These are phyloP conservation scores for Globisporangium iwayamae DNA, from an alignment of 352 stramenopile species.

Conservation along the genomic window DNA sequence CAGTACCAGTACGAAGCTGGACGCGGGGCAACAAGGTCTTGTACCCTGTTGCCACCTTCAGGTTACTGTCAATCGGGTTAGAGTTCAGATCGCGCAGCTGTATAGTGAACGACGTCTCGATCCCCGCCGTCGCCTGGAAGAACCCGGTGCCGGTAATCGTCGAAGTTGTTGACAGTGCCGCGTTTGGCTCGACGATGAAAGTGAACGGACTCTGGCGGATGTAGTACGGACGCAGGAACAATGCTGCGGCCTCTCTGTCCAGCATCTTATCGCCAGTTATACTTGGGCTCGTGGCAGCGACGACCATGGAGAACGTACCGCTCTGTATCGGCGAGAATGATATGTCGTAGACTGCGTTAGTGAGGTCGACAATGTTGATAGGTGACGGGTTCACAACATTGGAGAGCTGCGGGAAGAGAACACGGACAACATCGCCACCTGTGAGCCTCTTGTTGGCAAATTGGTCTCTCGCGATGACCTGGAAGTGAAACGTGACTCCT, in stretches of 20 bases:
- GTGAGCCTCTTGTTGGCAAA: constrained; percentile 32
- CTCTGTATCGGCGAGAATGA: constrained; percentile 30
- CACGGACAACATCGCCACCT: constrained; percentile 37
- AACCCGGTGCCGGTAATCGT: constrained; percentile 35
- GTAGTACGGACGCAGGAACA: constrained; percentile 33
- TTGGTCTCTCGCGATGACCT: constrained; percentile 33
- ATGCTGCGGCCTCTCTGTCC: constrained; percentile 19
- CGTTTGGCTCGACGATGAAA: constrained; percentile 36
- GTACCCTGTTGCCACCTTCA: constrained; percentile 2
- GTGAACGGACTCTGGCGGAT: constrained; percentile 45
- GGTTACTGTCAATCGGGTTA: constrained; percentile 21
- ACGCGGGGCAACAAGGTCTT: constrained; percentile 9
- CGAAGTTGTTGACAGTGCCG: constrained; percentile 22
- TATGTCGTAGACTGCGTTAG: constrained; percentile 41
- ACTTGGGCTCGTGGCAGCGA: constrained; percentile 29
- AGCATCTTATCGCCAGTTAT: constrained; percentile 19
- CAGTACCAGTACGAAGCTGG: constrained; percentile 4
- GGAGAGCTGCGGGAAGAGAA: constrained; percentile 31
- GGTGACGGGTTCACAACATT: constrained; percentile 13
- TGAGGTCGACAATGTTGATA: constrained; percentile 25
- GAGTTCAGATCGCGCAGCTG: constrained; percentile 37
- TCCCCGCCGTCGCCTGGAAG: constrained; percentile 30
- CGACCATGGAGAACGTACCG: constrained; percentile 35
- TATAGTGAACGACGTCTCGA: constrained; percentile 26
- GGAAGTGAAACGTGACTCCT: constrained; percentile 25